Conservation (phyloP, 2,329 filamentous ascomycete species). For the Amylocarpus encephaloides region DNA sequence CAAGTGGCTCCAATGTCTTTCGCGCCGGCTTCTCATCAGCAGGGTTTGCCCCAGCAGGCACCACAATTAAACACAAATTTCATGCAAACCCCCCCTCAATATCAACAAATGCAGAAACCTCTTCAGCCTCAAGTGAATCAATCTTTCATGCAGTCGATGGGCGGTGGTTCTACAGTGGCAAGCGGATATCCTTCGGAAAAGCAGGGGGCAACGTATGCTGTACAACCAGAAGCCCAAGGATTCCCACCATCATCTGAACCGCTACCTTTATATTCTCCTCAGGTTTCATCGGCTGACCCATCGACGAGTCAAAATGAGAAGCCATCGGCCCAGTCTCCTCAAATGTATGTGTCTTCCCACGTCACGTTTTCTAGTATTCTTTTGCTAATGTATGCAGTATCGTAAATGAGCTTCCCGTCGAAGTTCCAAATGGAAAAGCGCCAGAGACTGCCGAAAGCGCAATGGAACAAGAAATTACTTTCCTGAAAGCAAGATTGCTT, state of each 20-base stretch:
- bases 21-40: slow-evolving; percentile 4
- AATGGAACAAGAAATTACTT: slow-evolving; percentile 24
- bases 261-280: slow-evolving; percentile 1
- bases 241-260: slow-evolving; percentile 2
- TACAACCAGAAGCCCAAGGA: not conserved
- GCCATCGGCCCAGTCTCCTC: not conserved
- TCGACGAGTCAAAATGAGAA: not conserved
- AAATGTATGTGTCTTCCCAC: not conserved
- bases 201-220: slow-evolving; percentile 1
- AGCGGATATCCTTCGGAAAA: not conserved
- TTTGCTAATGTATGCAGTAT: not conserved
- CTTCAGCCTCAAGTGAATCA: not conserved
- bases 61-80: not conserved
- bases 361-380: not conserved
- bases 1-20: not conserved
- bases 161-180: not conserved
- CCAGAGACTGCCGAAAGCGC: slow-evolving; percentile 6
- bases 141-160: not conserved
- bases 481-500: slow-evolving; percentile 23
- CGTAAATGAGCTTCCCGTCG: not conserved
- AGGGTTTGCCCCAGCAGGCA: not conserved
- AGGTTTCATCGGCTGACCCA: not conserved
- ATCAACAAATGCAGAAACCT: slow-evolving; percentile 4
- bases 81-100: not conserved
- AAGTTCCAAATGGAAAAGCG: slow-evolving; percentile 2